Base-by-base conservation (phyloP, 169 alveolate genomes). In the Cryptosporidium tyzzeri region DNA sequence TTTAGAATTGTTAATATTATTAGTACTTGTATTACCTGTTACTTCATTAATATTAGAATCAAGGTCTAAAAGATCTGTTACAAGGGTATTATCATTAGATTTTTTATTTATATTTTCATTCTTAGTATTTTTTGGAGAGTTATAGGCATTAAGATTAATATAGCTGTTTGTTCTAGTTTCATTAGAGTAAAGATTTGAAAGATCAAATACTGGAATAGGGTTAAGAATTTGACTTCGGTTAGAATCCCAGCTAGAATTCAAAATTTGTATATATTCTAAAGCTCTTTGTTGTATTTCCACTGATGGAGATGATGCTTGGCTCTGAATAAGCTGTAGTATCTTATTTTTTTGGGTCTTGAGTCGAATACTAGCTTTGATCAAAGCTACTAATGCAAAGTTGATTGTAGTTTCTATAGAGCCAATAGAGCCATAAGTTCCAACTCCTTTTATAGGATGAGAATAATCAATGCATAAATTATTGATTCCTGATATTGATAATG, bases 251-350 rank as follows among this genome's bases (percentile, higher is more conserved):
- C 31, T 62, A 59, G 80, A 23, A 33, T 62, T 59, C 68, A 80
- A 23, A 23, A 80, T 80, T 48, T 80, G 80, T 9, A 65, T 31
- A 65, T 61, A 80, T 44, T 80, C 89, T 6, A 58, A 44, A 35
- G 89, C 62, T 23, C 89, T 59, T 55, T 80, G 89, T 45, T 80
- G 89, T 14, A 62, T 62, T 45, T 80, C 89, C 4, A 80, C 53
- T 23, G 29, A 45, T 14, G 80, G 26, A 4, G 89, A 80, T 4
- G 45, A 39, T 14, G 51, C 41, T 8, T 80, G 89, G 2, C 58
- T 45, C 31, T 80, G 51, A 12, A 80, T 37, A 37, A 80, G 55
- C 18, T 59, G 10, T 62, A 29, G 33, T 14, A 80, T 80, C 62
- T 37, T 61, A 9, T 44, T 59, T 65, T 29, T 80, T 41, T 80